phyloP scores from a whole-genome alignment of 257 asterid genomes.

The Solanum pimpinellifolium region DNA sequence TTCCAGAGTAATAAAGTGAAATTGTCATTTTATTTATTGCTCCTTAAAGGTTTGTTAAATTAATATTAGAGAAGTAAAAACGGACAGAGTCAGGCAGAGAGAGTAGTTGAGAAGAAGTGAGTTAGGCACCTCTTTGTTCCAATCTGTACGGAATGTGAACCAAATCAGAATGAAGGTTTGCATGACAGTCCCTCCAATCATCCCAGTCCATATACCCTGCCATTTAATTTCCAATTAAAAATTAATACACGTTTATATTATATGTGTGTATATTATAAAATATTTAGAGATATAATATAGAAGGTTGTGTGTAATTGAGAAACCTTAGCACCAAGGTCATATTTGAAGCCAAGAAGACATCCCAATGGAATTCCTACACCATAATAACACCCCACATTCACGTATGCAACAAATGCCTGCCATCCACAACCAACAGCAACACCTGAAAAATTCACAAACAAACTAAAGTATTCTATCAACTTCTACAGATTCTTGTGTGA shows the following conservation, averaged over 20 bases:
- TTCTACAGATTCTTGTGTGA: neutral
- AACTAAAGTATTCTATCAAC: neutral
- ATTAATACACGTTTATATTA: neutral
- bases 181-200: constrained; percentile 86
- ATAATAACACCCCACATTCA: constrained; percentile 47
- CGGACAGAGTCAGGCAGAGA: neutral
- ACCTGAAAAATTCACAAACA: constrained; percentile 18
- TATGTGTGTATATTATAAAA: neutral
- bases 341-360: constrained; percentile 43
- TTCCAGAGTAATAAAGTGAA: too few relatives aligned
- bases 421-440: constrained; percentile 86
- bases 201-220: constrained; percentile 85
- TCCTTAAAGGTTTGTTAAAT: neutral
- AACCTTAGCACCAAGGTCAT: constrained; percentile 58
- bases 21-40: neutral
- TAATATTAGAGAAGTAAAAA: neutral
- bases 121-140: constrained; percentile 58
- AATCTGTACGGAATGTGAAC: constrained; percentile 62
- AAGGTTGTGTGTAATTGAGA: neutral
- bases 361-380: constrained; percentile 29
- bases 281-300: neutral
- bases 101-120: neutral
- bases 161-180: constrained; percentile 40
- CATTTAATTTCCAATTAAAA: neutral
- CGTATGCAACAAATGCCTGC: constrained; percentile 70